Evolutionary conservation across 768 basidiomycete genomes (phyloP).

Genomic region (Boletus fagicola): DNA sequence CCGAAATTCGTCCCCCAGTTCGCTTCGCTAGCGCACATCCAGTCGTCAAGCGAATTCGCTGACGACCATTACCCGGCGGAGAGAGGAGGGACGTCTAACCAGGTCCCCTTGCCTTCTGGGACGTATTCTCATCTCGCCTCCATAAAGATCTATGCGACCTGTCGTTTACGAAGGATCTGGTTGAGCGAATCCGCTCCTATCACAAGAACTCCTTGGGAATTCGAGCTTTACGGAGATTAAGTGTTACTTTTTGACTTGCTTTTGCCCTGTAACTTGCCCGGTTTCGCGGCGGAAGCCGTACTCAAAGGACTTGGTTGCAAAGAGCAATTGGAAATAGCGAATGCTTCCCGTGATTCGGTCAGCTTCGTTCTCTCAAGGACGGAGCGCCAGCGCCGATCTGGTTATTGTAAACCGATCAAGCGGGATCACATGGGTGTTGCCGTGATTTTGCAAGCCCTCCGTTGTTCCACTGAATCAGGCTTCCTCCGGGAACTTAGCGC

Average conservation of each 20-base stretch:
- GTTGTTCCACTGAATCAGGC: constrained; percentile 5
- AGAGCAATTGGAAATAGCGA: constrained; percentile 20
- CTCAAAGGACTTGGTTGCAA: constrained; percentile 18
- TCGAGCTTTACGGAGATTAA: constrained; percentile 58
- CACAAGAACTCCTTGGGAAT: constrained; percentile 70
- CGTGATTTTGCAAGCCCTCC: constrained; percentile 7
- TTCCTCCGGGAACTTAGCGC: constrained; percentile 14
- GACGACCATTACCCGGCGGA: constrained; percentile 25
- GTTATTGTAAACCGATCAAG: constrained; percentile 15
- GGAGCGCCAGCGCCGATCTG: constrained; percentile 26
- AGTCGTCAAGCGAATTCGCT: constrained; percentile 21
- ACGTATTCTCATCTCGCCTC: constrained; percentile 66
- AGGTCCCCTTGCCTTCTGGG: constrained; percentile 44
- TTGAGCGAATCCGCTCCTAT: constrained; percentile 55
- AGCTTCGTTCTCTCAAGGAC: constrained; percentile 5
- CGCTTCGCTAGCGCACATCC: constrained; percentile 42
- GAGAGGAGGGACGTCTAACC: constrained; percentile 18
- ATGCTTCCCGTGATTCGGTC: constrained; percentile 18
- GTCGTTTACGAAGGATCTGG: constrained; percentile 76
- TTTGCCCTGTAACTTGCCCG: constrained; percentile 18
- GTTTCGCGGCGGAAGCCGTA: constrained; percentile 19
- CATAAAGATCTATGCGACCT: constrained; percentile 75
- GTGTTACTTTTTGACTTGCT: constrained; percentile 10
- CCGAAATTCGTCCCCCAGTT: constrained; percentile 62
- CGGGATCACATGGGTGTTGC: constrained; percentile 18